phyloP scores from a whole-genome alignment of 2,329 filamentous ascomycete genomes.

The Dothistroma pini region DNA sequence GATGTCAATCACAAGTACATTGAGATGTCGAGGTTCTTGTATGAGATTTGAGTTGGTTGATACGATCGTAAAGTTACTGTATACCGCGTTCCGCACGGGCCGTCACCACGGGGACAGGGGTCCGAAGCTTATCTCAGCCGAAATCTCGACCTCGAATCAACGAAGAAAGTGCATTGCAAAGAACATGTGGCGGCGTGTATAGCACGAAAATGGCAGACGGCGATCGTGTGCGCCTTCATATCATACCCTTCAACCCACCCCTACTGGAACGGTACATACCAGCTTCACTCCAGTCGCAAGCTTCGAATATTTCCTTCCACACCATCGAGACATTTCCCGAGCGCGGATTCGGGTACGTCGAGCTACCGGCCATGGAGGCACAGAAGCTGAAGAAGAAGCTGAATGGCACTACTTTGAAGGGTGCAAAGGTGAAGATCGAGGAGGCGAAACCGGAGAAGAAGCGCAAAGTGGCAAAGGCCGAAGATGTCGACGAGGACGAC shows the following conservation, averaged over 20 bases:
- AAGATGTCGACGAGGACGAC: constrained; percentile 31
- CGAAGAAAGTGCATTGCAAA: background rate
- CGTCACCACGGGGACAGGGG: background rate
- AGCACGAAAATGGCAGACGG: background rate
- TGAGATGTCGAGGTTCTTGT: background rate
- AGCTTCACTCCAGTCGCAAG: constrained; percentile 60
- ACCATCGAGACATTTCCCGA: constrained; percentile 83
- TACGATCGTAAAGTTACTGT: background rate
- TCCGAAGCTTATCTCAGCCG: background rate
- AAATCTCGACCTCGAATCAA: background rate
- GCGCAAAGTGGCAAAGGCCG: constrained; percentile 36
- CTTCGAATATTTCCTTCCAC: constrained; percentile 85
- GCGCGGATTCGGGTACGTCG: constrained; percentile 83
- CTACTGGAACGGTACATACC: constrained; percentile 71
- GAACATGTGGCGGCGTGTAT: background rate
- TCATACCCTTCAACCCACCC: constrained; percentile 76
- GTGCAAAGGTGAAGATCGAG: constrained; percentile 79
- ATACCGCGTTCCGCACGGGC: background rate
- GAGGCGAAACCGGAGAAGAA: constrained; percentile 66
- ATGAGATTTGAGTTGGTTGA: background rate
- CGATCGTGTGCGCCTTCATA: constrained; percentile 64
- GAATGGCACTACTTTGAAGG: constrained; percentile 79
- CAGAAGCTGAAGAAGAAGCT: constrained; percentile 90
- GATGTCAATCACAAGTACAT: background rate
- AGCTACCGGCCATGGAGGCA: constrained; percentile 74